A percentile compares a stretch with the other conserved stretches of the same genome.
phyloP scores from a whole-genome alignment of 805 yeast genomes.

The Candida argentea region DNA sequence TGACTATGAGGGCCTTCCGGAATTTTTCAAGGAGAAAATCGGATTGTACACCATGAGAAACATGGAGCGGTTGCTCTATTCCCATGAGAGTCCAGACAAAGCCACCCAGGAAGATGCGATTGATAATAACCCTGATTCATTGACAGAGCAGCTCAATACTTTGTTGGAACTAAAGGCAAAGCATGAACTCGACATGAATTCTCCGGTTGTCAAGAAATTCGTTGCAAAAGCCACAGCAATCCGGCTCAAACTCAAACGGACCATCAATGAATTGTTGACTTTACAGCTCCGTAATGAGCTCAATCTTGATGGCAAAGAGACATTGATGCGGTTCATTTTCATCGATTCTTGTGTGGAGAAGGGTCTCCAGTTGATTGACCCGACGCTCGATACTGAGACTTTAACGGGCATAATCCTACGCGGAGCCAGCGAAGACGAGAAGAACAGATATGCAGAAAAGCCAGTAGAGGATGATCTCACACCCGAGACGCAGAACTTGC shows the following conservation, averaged over 20 bases:
- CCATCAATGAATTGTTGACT: slow-evolving; percentile 43
- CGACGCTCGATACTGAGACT: slow-evolving; percentile 12
- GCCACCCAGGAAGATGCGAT: slow-evolving; percentile 3
- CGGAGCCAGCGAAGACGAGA: slow-evolving; percentile 16
- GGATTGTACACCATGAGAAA: slow-evolving; percentile 78
- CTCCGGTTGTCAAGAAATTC: slow-evolving; percentile 21
- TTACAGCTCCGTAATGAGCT: slow-evolving; percentile 47
- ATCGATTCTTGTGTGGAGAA: slow-evolving; percentile 62
- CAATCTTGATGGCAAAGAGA: slow-evolving; percentile 64
- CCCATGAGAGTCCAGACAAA: slow-evolving; percentile 7
- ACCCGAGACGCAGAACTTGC: slow-evolving; percentile 1
- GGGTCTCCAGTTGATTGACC: slow-evolving; percentile 34
- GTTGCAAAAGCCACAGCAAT: slow-evolving; percentile 17
- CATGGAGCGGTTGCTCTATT: slow-evolving; percentile 50
- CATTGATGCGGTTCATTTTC: slow-evolving; percentile 55
- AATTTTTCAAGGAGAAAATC: slow-evolving; percentile 54
- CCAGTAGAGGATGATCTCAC: slow-evolving; percentile 2
- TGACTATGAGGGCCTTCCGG: slow-evolving; percentile 54
- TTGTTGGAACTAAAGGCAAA: slow-evolving; percentile 25
- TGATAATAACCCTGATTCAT: slow-evolving; percentile 22
- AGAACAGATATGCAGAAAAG: slow-evolving; percentile 6
- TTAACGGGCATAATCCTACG: background rate
- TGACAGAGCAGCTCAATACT: slow-evolving; percentile 16
- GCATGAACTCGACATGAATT: slow-evolving; percentile 20
- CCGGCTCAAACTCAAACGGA: slow-evolving; percentile 18